A percentile compares a stretch with the other conserved stretches of the same genome.
Conservation (phyloP, 1,139 yeast genomes). For the Geotrichum fermentans region DNA sequence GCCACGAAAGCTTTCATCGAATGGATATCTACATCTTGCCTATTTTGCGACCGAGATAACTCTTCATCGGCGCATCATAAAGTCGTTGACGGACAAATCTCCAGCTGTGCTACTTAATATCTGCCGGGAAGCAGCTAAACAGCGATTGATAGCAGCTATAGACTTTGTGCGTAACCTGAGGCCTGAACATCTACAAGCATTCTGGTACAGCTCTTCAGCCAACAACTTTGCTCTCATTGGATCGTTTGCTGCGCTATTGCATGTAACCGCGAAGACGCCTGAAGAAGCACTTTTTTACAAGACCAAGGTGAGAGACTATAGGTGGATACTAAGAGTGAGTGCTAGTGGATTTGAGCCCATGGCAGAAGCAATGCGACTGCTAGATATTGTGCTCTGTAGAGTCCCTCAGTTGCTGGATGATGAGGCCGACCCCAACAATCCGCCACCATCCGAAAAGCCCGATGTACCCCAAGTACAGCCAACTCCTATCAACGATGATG, state of each 20-base stretch:
- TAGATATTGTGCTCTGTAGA: slow-evolving; percentile 44
- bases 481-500: slow-evolving; percentile 1
- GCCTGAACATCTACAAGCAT: slow-evolving; percentile 77
- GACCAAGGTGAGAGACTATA: slow-evolving; percentile 66
- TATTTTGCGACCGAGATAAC: slow-evolving; percentile 86
- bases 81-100: slow-evolving; percentile 41
- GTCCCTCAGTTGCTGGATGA: slow-evolving; percentile 25
- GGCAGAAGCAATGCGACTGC: slow-evolving; percentile 58
- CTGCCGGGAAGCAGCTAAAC: slow-evolving; percentile 78
- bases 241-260: slow-evolving; percentile 75
- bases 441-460: neutral
- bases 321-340: slow-evolving; percentile 69
- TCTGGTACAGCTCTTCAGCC: slow-evolving; percentile 82
- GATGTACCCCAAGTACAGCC: neutral
- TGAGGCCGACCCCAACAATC: neutral
- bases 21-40: slow-evolving; percentile 75
- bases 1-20: slow-evolving; percentile 40
- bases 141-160: slow-evolving; percentile 73
- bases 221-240: slow-evolving; percentile 78
- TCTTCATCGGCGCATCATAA: slow-evolving; percentile 71
- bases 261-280: slow-evolving; percentile 32
- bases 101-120: slow-evolving; percentile 56
- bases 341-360: slow-evolving; percentile 74
- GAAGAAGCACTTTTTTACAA: slow-evolving; percentile 62
- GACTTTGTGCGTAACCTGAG: slow-evolving; percentile 72